A percentile compares a stretch with the other conserved stretches of the same genome.
phyloP scores from a whole-genome alignment of 2,329 filamentous ascomycete genomes.

The Cytospora paraplurivora region DNA sequence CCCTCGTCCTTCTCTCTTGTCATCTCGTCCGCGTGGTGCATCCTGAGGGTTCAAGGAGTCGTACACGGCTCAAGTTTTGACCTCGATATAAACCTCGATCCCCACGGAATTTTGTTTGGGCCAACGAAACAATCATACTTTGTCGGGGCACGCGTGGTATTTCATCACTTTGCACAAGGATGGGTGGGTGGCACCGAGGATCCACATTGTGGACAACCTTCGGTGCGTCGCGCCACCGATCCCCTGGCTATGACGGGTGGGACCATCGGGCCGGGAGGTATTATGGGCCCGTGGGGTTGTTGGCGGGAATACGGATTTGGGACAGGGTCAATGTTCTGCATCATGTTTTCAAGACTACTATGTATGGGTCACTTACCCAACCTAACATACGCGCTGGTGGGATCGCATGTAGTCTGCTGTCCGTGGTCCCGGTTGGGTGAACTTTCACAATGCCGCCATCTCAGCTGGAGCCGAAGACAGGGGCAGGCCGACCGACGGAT shows the following conservation, averaged over 20 bases:
- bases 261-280: background rate
- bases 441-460: background rate
- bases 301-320: background rate
- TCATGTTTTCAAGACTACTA: too few relatives aligned
- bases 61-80: constrained; percentile 4
- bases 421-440: background rate
- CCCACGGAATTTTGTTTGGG: background rate
- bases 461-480: background rate
- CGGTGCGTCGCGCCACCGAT: constrained; percentile 21
- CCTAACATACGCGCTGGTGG: too few relatives aligned
- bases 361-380: too few relatives aligned
- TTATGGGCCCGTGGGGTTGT: background rate
- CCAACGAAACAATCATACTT: background rate
- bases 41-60: constrained; percentile 4
- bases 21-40: constrained; percentile 23
- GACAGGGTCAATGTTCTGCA: background rate
- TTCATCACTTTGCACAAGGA: constrained; percentile 3
- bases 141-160: constrained; percentile 12
- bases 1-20: constrained; percentile 24
- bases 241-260: constrained; percentile 5
- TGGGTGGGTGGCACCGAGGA: background rate
- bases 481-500: background rate
- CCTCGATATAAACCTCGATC: background rate
- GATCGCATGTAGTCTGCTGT: too few relatives aligned
- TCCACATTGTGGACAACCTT: constrained; percentile 17